Evolutionary conservation across 305 asterid species (phyloP).

Genomic region (Fraxinus dipetala): DNA sequence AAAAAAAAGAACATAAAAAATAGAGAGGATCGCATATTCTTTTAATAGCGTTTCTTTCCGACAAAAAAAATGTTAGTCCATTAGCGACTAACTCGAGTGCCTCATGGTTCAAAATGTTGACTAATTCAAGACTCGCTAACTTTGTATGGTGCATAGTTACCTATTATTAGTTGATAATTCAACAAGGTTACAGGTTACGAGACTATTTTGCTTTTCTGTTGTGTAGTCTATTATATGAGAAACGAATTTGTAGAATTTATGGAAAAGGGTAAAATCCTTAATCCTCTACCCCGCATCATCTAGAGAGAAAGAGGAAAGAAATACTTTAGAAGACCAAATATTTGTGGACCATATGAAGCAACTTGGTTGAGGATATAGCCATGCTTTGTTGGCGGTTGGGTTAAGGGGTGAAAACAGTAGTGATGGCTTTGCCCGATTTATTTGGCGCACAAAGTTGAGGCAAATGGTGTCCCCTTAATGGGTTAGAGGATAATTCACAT

Average conservation of each 20-base stretch:
- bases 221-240: no score
- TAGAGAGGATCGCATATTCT: no score
- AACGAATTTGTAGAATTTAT: no score
- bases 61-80: no score
- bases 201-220: no score
- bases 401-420: constrained; percentile 22
- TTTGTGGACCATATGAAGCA: constrained; percentile 8
- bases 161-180: no score
- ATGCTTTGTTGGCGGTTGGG: constrained; percentile 27
- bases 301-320: background rate
- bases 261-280: background rate
- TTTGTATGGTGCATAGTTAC: no score
- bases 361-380: constrained; percentile 24
- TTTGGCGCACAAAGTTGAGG: constrained; percentile 35
- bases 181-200: no score
- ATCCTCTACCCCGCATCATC: background rate
- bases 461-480: constrained; percentile 21
- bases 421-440: constrained; percentile 30
- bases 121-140: background rate
- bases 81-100: no score
- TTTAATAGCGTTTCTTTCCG: no score
- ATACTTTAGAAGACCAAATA: background rate
- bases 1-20: no score
- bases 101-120: background rate
- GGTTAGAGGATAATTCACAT: background rate